phyloP scores from a whole-genome alignment of 768 basidiomycete species.

The Serendipita sp. region DNA sequence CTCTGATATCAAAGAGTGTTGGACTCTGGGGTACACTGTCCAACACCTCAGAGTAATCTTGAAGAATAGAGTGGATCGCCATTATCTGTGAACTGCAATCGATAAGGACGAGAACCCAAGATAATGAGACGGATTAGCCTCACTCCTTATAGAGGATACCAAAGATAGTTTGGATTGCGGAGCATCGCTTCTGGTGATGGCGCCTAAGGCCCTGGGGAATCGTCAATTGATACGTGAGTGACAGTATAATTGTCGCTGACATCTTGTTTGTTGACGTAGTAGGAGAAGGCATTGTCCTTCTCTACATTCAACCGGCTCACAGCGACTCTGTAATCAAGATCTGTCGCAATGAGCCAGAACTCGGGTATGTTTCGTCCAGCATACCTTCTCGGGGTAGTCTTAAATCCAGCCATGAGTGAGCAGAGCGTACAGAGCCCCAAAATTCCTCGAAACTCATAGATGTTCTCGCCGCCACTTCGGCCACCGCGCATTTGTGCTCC shows the following conservation, averaged over 20 bases:
- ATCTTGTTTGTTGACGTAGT: neutral
- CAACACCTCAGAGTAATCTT: neutral
- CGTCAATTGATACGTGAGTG: neutral
- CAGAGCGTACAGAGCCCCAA: neutral
- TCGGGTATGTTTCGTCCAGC: neutral
- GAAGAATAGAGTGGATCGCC: neutral
- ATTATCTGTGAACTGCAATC: neutral
- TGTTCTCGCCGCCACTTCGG: neutral
- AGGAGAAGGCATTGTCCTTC: neutral
- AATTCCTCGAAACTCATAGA: neutral
- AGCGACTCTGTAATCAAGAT: neutral
- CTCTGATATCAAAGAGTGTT: neutral
- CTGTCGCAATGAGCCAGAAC: neutral
- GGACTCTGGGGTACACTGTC: no score
- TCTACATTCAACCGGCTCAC: neutral
- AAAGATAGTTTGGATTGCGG: neutral
- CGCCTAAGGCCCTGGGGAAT: neutral
- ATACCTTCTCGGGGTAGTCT: neutral
- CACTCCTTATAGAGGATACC: no score
- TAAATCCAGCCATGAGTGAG: neutral
- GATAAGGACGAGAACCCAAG: neutral
- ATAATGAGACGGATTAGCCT: neutral
- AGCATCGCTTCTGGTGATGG: neutral
- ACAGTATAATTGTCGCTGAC: neutral
- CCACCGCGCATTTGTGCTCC: neutral